Evolutionary conservation across 2,329 filamentous ascomycete species (phyloP).

Genomic region (Trichoderma semiorbis): DNA sequence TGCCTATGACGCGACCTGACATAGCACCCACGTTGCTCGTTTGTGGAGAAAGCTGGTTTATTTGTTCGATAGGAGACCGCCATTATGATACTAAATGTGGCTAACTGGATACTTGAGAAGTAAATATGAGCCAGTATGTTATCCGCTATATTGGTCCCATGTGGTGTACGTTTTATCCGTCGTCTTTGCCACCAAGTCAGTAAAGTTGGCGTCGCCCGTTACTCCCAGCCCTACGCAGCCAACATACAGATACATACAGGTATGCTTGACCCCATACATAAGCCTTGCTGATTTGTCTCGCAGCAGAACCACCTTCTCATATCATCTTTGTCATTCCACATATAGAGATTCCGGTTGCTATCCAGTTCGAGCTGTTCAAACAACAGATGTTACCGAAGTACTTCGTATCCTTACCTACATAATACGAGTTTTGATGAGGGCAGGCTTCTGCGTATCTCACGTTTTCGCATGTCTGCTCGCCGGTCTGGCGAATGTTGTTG

Average conservation of each 20-base stretch:
- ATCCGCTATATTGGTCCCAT: background rate
- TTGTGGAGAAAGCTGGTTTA: no score
- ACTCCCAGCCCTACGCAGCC: background rate
- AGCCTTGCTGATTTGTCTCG: background rate
- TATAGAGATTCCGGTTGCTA: background rate
- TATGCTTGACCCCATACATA: background rate
- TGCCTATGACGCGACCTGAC: background rate
- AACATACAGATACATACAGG: background rate
- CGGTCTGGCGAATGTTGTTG: background rate
- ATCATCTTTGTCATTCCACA: background rate
- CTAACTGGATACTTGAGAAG: background rate
- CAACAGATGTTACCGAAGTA: background rate
- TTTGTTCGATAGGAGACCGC: no score
- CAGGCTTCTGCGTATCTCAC: background rate
- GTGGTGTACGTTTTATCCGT: background rate
- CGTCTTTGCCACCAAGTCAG: background rate
- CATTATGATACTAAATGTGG: background rate
- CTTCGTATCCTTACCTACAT: background rate
- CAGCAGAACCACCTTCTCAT: background rate
- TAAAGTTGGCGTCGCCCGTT: background rate
- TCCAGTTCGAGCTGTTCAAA: background rate
- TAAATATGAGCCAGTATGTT: background rate
- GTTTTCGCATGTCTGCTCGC: background rate
- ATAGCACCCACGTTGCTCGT: background rate
- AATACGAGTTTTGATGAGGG: background rate